Conservation (phyloP, 1,284 basidiomycete species). For the Sanghuangporus sanghuang region DNA sequence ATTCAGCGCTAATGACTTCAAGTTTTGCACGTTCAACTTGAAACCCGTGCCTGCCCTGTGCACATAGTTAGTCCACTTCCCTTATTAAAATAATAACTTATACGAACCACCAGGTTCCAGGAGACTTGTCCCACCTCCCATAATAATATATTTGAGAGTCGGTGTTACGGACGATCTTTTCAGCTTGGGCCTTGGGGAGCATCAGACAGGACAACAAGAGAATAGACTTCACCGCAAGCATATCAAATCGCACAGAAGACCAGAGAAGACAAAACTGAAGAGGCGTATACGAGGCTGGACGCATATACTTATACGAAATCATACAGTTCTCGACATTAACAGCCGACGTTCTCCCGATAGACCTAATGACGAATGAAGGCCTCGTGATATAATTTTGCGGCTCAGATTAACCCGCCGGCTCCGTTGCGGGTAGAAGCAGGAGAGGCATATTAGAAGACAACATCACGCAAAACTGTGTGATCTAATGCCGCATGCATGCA, state of each 20-base stretch:
- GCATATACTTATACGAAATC: neutral
- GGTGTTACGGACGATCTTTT: conserved; percentile 23
- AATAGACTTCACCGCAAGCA: neutral
- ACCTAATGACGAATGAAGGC: neutral
- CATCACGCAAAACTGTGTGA: neutral
- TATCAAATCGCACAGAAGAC: neutral
- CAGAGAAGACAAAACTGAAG: neutral
- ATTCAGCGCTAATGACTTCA: conserved; percentile 40
- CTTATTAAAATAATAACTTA: neutral
- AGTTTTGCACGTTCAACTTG: conserved; percentile 43
- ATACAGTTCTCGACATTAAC: neutral
- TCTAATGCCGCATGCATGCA: neutral
- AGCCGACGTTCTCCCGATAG: neutral
- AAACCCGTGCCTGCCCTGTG: conserved; percentile 50
- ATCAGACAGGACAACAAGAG: neutral
- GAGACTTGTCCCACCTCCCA: conserved; percentile 35
- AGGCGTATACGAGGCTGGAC: neutral
- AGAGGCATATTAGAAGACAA: neutral
- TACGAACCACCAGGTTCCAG: conserved; percentile 36
- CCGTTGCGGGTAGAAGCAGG: neutral
- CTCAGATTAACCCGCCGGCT: neutral
- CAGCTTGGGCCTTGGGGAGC: neutral
- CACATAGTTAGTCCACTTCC: neutral
- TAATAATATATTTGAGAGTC: conserved; percentile 33
- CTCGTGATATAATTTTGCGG: neutral